Conservation (phyloP, 371 early-diverging fungal species). For the Sanchytrium tribonematis region DNA sequence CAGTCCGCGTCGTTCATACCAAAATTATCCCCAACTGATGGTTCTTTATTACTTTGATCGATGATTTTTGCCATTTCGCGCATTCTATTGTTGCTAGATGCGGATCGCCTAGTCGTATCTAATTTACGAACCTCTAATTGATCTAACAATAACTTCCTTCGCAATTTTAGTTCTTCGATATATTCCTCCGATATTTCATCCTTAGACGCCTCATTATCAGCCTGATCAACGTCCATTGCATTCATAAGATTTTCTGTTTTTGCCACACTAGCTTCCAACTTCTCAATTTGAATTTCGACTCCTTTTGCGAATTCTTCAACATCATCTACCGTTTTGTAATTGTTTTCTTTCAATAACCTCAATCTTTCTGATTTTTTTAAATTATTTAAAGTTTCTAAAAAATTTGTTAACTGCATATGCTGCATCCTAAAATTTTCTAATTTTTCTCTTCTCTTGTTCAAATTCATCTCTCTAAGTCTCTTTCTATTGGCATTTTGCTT, state of each 20-base stretch:
- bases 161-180: neutral
- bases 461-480: neutral
- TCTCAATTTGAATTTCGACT: neutral
- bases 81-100: constrained; percentile 1
- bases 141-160: neutral
- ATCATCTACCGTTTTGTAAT: neutral
- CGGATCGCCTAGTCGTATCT: neutral
- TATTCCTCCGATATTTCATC: neutral
- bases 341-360: neutral
- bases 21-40: neutral
- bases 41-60: neutral
- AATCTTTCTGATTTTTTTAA: neutral
- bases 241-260: neutral
- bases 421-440: neutral
- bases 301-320: neutral
- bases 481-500: neutral
- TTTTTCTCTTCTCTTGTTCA: neutral
- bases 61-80: neutral
- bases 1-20: neutral
- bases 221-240: neutral
- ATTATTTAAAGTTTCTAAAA: neutral
- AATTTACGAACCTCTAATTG: neutral
- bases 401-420: neutral
- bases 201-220: neutral
- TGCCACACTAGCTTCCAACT: neutral